Evolutionary conservation across 1,284 basidiomycete species (phyloP).

Genomic region (Sphagnurus paluster): DNA sequence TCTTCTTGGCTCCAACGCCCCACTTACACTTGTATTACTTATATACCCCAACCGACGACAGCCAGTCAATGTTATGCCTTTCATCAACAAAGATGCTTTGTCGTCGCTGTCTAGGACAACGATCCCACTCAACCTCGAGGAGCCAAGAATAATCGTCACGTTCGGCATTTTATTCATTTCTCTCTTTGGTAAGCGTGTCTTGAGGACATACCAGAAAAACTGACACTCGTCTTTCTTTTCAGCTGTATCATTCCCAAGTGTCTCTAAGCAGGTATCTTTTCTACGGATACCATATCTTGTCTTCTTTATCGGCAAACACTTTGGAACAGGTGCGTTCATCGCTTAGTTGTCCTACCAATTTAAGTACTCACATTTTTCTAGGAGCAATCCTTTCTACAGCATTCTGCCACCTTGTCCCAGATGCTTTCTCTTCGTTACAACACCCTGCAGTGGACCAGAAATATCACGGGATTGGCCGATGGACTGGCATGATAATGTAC

Average conservation of each 20-base stretch:
- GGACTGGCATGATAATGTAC: conserved; percentile 72
- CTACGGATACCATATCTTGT: conserved; percentile 62
- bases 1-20: not conserved
- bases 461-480: conserved; percentile 49
- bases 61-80: conserved; percentile 5
- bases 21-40: not conserved
- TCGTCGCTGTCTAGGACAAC: not conserved
- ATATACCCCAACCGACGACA: not conserved
- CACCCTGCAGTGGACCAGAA: conserved; percentile 43
- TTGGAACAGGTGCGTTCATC: conserved; percentile 59
- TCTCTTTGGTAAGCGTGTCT: conserved; percentile 20
- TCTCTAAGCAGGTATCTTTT: conserved; percentile 54
- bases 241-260: conserved; percentile 70
- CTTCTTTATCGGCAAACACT: conserved; percentile 81
- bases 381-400: conserved; percentile 79
- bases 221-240: not conserved
- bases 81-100: not conserved
- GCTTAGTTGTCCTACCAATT: conserved; percentile 1
- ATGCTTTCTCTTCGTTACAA: conserved; percentile 64
- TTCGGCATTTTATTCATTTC: conserved; percentile 19
- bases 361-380: conserved; percentile 21
- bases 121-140: not conserved
- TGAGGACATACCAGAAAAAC: not conserved
- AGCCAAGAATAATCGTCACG: conserved; percentile 17
- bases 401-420: conserved; percentile 76